These are phyloP conservation scores for Rhizomucor miehei DNA, from an alignment of 371 early-diverging fungal species.

Conservation along the genomic window DNA sequence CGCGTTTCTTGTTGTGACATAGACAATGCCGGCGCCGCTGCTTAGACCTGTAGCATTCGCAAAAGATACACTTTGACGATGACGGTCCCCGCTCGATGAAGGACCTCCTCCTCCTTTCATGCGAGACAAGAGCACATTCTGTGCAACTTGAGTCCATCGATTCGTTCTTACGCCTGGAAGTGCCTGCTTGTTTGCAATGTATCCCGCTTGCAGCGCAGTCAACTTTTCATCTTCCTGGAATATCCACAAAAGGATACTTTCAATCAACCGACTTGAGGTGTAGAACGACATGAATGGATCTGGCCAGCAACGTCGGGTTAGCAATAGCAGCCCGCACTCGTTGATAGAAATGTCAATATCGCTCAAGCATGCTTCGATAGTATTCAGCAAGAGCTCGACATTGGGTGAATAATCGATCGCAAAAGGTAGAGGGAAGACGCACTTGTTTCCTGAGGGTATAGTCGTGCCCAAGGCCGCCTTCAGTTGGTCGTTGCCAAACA, in stretches of 20 bases:
- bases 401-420: slow-evolving; percentile 47
- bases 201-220: slow-evolving; percentile 33
- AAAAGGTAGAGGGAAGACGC: slow-evolving; percentile 52
- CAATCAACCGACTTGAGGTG: slow-evolving; percentile 43
- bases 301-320: slow-evolving; percentile 57
- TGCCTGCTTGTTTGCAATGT: slow-evolving; percentile 25
- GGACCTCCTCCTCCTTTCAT: slow-evolving; percentile 21
- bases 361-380: slow-evolving; percentile 50
- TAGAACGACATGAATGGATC: slow-evolving; percentile 56
- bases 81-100: slow-evolving; percentile 10
- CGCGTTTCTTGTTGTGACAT: slow-evolving; percentile 40
- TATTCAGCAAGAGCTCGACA: slow-evolving; percentile 50
- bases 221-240: slow-evolving; percentile 55
- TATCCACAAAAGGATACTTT: slow-evolving; percentile 52
- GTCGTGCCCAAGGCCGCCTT: background rate
- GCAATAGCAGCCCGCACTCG: slow-evolving; percentile 52
- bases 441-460: slow-evolving; percentile 12
- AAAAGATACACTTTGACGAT: slow-evolving; percentile 22
- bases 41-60: slow-evolving; percentile 24
- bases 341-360: slow-evolving; percentile 54
- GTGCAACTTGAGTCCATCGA: slow-evolving; percentile 30
- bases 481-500: slow-evolving; percentile 21
- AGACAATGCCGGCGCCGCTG: slow-evolving; percentile 41
- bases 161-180: slow-evolving; percentile 18
- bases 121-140: slow-evolving; percentile 25